Evolutionary conservation across 139 green algal species (phyloP), one percentile per base, ranked within the genome.

Genomic region (Ettlia oleoabundans): DNA sequence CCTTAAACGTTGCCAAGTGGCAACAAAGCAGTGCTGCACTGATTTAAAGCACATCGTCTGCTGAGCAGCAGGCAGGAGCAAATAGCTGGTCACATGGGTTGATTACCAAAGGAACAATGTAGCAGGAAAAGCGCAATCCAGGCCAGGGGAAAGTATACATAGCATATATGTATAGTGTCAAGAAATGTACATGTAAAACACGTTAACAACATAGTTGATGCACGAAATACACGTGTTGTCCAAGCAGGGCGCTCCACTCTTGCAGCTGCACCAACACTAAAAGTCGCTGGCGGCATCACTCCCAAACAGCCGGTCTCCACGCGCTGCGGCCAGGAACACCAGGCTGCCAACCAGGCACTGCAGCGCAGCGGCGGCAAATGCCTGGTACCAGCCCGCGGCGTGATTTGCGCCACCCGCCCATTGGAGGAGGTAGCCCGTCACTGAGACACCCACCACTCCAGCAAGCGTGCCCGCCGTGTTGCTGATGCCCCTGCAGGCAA

Each of bases 371-470:
- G 94, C 40, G 1, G 53, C 73, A 30, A 96, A 92, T 13, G 93
- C 94, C 32, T 72, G 51, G 65, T 86, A 93, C 95, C 95, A 98
- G 40, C 95, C 95, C 0, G 24, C 62, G 3, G 88, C 40, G 2
- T 77, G 83, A 1, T 40, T 75, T 1, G 86, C 88, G 9, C 90
- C 91, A 22, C 92, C 90, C 0, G 85, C 70, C n/a, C 82, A 53
- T 76, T 98, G 89, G 58, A 99, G 88, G 63, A 99, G 90, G 37
- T 88, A 82, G 26, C 96, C 96, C 0, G 97, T 98, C 1, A 94
- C 87, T 0, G 91, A 86, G n/a, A 99, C 96, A 2, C 96, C 96
- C 8, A 99, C 90, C 22, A 99, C 92, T 2, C 96, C 89, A 10
- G 93, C 85, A 26, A 96, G n/a, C 4, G 93, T 97, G 18, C 93